A percentile compares a stretch with the other conserved stretches of the same genome.
phyloP scores from a whole-genome alignment of 2,329 filamentous ascomycete species.

The Xylariaceae sp. region DNA sequence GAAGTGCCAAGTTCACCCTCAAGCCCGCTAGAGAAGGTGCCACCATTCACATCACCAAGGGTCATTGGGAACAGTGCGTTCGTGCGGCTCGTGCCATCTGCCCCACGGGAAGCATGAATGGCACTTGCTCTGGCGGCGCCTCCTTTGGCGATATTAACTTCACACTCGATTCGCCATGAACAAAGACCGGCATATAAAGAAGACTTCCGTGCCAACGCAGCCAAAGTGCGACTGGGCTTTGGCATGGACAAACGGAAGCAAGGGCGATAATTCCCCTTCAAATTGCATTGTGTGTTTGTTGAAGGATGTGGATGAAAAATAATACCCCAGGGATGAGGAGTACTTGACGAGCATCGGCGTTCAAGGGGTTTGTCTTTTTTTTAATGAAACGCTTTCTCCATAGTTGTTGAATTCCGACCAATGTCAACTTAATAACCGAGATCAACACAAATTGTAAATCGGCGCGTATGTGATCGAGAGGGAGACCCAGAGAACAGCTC shows the following conservation, averaged over 20 bases:
- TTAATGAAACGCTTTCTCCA: background rate
- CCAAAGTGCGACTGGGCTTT: background rate
- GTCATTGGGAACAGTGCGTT: conserved; percentile 49
- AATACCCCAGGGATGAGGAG: conserved; percentile 8
- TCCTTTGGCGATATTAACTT: conserved; percentile 43
- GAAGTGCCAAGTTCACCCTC: conserved; percentile 45
- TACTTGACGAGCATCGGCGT: conserved; percentile 13
- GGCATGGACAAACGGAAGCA: background rate
- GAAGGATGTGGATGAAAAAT: conserved; percentile 15
- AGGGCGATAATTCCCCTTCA: conserved; percentile 4
- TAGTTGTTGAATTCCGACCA: background rate
- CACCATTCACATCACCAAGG: conserved; percentile 49
- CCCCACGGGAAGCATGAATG: conserved; percentile 44
- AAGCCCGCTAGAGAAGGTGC: conserved; percentile 37
- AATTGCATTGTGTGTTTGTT: conserved; percentile 15
- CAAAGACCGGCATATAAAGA: background rate
- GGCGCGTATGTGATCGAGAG: conserved; percentile 11
- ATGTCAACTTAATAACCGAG: background rate
- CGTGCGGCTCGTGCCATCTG: conserved; percentile 47
- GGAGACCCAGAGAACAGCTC: background rate
- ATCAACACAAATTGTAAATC: conserved; percentile 4
- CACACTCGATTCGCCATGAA: conserved; percentile 31
- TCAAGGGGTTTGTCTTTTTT: conserved; percentile 2
- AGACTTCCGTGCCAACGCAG: conserved; percentile 4
- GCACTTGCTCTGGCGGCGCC: conserved; percentile 44